Percentiles rank a stretch among this genome's conserved stretches.
These are phyloP conservation scores for Leptographium lundbergii DNA, from an alignment of 2,329 filamentous ascomycete species.

Conservation along the genomic window DNA sequence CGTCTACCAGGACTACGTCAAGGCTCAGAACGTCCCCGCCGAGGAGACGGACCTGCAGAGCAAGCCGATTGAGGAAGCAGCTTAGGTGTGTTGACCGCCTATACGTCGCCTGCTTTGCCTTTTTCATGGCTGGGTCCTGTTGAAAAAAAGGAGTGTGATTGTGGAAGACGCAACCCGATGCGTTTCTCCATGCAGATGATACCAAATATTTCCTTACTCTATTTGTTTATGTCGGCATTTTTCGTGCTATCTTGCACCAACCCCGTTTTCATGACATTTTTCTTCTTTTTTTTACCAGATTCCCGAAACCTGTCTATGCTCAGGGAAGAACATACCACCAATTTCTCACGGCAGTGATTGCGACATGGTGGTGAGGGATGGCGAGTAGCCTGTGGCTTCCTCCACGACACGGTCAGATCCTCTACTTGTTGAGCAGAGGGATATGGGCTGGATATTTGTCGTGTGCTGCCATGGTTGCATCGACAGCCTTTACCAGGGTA, in stretches of 20 bases:
- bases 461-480: not conserved
- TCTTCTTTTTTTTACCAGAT: not conserved
- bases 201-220: constrained; percentile 14
- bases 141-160: not conserved
- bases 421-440: not conserved
- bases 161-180: constrained; percentile 5
- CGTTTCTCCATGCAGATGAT: constrained; percentile 12
- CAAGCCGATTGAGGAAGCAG: constrained; percentile 31
- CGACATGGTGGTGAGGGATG: not conserved
- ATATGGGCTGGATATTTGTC: not conserved
- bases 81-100: constrained; percentile 8
- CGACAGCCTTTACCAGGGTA: not conserved
- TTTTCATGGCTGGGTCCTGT: not conserved
- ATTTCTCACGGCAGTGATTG: not conserved
- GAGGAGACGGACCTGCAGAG: constrained; percentile 34
- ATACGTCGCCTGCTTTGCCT: not conserved
- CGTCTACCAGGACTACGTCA: constrained; percentile 98
- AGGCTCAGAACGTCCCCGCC: constrained; percentile 48
- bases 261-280: not conserved
- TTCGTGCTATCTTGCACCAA: not conserved
- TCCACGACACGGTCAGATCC: not conserved
- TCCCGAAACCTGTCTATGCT: not conserved
- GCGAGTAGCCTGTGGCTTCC: not conserved
- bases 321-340: not conserved
- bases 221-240: constrained; percentile 6